Evolutionary conservation across 164 flowering plant species (phyloP).

Genomic region (Taxillus chinensis): DNA sequence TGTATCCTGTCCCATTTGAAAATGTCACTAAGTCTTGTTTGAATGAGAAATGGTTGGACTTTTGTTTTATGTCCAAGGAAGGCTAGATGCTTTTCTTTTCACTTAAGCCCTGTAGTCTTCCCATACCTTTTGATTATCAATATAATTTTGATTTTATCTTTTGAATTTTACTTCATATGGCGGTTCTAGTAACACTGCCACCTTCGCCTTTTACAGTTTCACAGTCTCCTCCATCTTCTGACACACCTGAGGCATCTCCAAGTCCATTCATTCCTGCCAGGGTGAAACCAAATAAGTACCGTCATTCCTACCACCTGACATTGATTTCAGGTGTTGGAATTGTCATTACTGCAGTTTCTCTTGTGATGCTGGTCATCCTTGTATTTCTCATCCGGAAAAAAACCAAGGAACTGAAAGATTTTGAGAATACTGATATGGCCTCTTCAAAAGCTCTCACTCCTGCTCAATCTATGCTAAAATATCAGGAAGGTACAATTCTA

Average conservation of each 20-base stretch:
- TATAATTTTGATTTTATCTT: background rate
- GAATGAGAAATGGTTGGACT: too few relatives aligned
- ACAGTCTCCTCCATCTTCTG: slow-evolving; percentile 29
- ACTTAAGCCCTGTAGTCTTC: too few relatives aligned
- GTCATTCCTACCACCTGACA: slow-evolving; percentile 48
- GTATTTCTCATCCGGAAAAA: slow-evolving; percentile 70
- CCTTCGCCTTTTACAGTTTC: slow-evolving; percentile 11
- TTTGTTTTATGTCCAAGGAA: too few relatives aligned
- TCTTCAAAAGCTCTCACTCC: slow-evolving; percentile 38
- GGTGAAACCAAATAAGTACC: slow-evolving; percentile 23
- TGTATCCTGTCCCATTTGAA: too few relatives aligned
- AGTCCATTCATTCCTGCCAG: slow-evolving; percentile 41
- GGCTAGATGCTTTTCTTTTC: too few relatives aligned
- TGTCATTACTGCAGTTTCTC: slow-evolving; percentile 52
- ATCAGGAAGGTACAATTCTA: slow-evolving; percentile 59
- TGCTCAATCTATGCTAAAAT: slow-evolving; percentile 33
- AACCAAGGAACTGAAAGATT: slow-evolving; percentile 50
- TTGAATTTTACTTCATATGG: slow-evolving; percentile 2
- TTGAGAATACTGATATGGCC: slow-evolving; percentile 21
- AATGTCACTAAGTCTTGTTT: too few relatives aligned
- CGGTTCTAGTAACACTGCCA: background rate
- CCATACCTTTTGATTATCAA: background rate
- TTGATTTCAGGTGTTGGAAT: slow-evolving; percentile 57
- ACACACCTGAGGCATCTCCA: slow-evolving; percentile 52
- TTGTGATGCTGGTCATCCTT: slow-evolving; percentile 47